Evolutionary conservation across 2,329 filamentous ascomycete species (phyloP), one percentile per base, ranked within the genome.

Genomic region (Pestalotiopsis sp.): DNA sequence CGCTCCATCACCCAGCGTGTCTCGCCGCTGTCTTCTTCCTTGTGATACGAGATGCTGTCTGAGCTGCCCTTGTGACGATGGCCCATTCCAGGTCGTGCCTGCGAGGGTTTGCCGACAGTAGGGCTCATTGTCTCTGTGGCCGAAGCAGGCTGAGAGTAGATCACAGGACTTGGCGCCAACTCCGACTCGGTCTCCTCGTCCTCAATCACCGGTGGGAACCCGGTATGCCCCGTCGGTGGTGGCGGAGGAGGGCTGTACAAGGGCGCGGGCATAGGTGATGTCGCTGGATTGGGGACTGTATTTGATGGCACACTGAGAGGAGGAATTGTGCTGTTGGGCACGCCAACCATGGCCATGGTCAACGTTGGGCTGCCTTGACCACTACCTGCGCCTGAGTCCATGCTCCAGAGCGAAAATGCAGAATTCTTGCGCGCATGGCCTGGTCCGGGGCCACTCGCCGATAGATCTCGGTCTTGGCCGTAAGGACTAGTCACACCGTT

Each of bases 1-100:
- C 91, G 81, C 78, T 94, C 92, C 72, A 94, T 81, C 7, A 94
- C 87, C 92, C 91, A 94, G 61, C 90, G 81, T 67, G 84, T 86
- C 71, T 87, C 86, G 1, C 85, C 87, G 9, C 84, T 84, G 2
- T 87, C 84, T 61, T 90, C 88, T 74, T 91, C 89, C 70, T 86
- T 86, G 2, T 86, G 84, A 77, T 94, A 94, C 6, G 90, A 91
- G 41, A 94, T 89, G 71, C 90, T 92, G 72, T 93, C 91, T 1
- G 89, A 84, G 61, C 88, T 91, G 64, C 86, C 82, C 72, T 84
- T 75, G 39, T 77, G 76, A 20, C 72, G 72, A 66, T 78, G 77
- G 0, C 84, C 83, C 75, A 77, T 77, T 6, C 76, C 77, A 1
- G 76, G 77, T 17, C 77, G 75, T 39, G 74, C 76, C 68, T 75